Base-by-base conservation (phyloP, 805 yeast genomes). In the Myxozyma neotropica region DNA sequence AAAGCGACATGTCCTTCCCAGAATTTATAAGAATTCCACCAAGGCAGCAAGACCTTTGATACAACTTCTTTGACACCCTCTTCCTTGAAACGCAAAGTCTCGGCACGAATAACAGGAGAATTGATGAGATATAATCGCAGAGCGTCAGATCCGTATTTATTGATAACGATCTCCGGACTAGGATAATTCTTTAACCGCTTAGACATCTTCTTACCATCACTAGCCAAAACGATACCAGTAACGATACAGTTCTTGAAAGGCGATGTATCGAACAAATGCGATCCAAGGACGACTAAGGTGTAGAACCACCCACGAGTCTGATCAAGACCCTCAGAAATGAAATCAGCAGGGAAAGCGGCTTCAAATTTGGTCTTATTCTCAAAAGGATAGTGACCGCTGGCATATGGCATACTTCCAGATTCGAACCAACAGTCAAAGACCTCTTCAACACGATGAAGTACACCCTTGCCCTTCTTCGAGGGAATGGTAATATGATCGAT, bases 221-320 rank as follows among this genome's bases (percentile, higher is more conserved):
- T 86, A 47, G 99, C 99, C 68, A 94, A 82, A 46, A 94, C 96
- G 72, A 94, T 89, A 81, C 99, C 99, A 44, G 91, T 81, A 53
- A 94, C 99, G 74, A 94, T 89, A 66, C 92, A 96, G 75, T 94
- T 94, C 76, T 93, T 80, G 81, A 88, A 94, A 51, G 99, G 98
- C 65, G 96, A 95, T 59, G 86, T 83, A 71, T 88, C 86, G 79
- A 94, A 94, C 70, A 94, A 79, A 70, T 93, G 97, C 58, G 96
- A 89, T 75, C 98, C 99, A 71, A 94, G 81, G 24, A 94, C 97
- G 47, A 96, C 87, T 74, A 94, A 81, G 54, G 99, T 94, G 77
- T 94, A 94, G 79, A 94, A 94, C 99, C 99, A 94, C 74, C 99
- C 99, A 84, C 99, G 89, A 60, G 99, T 94, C 80, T 94, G 99